Conservation (phyloP, 192 early-diverging fungal species). For the Backusella circina region DNA sequence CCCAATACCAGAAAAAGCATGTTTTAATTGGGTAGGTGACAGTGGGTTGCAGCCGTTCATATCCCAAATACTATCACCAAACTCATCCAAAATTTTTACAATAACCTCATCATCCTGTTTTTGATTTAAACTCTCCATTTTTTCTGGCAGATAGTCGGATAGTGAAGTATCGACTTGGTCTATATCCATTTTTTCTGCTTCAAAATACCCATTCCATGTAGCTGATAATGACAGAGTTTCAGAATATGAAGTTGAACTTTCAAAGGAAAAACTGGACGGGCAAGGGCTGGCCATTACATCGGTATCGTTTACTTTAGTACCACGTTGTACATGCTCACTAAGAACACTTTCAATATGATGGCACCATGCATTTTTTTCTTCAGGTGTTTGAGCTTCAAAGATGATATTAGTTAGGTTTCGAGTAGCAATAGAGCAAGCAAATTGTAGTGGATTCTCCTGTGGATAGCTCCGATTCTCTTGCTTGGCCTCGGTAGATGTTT, state of each 20-base stretch:
- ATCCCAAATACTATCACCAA: conserved; percentile 7
- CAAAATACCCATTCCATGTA: background rate
- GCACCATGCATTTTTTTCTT: conserved; percentile 25
- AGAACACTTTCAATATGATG: conserved; percentile 13
- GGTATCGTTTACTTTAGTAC: background rate
- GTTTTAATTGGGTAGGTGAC: background rate
- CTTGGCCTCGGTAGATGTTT: background rate
- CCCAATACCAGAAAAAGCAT: background rate
- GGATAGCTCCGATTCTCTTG: background rate
- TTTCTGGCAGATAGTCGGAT: background rate
- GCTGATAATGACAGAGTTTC: background rate
- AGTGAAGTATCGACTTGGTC: background rate
- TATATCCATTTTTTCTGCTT: conserved; percentile 2
- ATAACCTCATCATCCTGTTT: background rate
- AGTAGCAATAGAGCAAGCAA: conserved; percentile 23
- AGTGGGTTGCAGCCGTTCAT: background rate
- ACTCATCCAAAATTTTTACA: conserved; percentile 2
- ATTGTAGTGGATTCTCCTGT: conserved; percentile 21
- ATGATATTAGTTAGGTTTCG: background rate
- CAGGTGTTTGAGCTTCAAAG: conserved; percentile 9
- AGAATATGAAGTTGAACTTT: background rate
- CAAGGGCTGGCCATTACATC: background rate
- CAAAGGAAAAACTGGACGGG: background rate
- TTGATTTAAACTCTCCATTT: background rate
- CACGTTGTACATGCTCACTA: conserved; percentile 7